Conservation (phyloP, 768 basidiomycete species). For the Tephrocybe sp. region DNA sequence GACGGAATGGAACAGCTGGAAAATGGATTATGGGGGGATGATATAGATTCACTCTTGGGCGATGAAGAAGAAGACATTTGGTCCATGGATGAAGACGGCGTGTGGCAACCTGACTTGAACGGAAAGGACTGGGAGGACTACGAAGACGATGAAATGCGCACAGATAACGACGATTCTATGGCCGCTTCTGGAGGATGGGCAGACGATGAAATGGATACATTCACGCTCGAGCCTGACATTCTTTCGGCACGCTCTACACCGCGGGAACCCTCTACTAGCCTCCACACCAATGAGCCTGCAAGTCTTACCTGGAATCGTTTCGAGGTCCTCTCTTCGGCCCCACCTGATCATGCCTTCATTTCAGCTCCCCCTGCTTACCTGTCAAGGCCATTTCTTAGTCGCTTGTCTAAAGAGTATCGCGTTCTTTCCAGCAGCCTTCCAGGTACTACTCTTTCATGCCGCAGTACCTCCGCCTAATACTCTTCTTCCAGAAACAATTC, state of each 20-base stretch:
- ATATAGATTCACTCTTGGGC: conserved; percentile 42
- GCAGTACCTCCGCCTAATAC: not conserved
- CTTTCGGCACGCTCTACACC: not conserved
- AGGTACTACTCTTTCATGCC: conserved; percentile 43
- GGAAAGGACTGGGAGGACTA: conserved; percentile 37
- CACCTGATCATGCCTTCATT: conserved; percentile 81
- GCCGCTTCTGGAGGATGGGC: conserved; percentile 16
- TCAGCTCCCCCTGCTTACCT: conserved; percentile 58
- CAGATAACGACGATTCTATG: conserved; percentile 18
- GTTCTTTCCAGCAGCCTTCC: conserved; percentile 78
- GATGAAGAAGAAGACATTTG: conserved; percentile 40
- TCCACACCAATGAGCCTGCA: conserved; percentile 14
- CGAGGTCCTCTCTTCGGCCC: conserved; percentile 70
- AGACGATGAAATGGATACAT: conserved; percentile 10
- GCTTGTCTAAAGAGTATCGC: conserved; percentile 82
- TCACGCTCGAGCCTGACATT: not conserved
- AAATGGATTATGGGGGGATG: conserved; percentile 58
- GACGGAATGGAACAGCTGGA: conserved; percentile 82
- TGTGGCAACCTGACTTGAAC: conserved; percentile 44
- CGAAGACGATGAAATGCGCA: conserved; percentile 25
- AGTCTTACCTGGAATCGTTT: conserved; percentile 77
- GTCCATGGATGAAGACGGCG: conserved; percentile 42
- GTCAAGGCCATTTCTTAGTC: conserved; percentile 68
- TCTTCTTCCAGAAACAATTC: conserved; percentile 62
- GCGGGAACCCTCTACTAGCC: not conserved